Evolutionary conservation across 1,284 basidiomycete species (phyloP), one percentile per base, ranked within the genome.

Genomic region (Takashimella tepidaria): DNA sequence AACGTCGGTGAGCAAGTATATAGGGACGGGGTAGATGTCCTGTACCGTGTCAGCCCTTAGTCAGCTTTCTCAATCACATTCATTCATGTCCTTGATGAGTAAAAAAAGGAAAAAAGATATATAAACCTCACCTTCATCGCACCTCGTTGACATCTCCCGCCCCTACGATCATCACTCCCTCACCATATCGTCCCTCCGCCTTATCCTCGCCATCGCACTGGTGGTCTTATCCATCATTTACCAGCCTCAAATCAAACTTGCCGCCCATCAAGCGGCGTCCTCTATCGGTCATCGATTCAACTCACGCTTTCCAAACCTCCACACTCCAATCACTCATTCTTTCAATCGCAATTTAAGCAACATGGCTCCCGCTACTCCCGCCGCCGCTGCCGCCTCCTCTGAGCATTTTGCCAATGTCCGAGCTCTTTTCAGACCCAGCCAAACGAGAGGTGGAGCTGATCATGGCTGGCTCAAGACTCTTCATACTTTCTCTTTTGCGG

Each of bases 381-480:
- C 48, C 25, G 5, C 48, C 25, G 31, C 31, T 37, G 31, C 31
- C 31, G 31, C 31, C 16, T 8, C 10, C 10, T 8, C 31, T 8
- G 31, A 37, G 16, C 31, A 37, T 16, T 37, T 37, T 37, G 31
- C 31, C 31, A 37, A 37, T 16, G 16, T 37, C 31, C 31, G 31
- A 8, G 31, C 31, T 16, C 31, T 37, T 16, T 67, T 49, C 57
- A 82, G 87, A 57, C 80, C 70, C 53, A 88, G 83, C 63, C 67
- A 83, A 53, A 82, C 86, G 46, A 81, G 91, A 42, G 90, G 89
- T 6, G 76, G 86, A 51, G 87, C 87, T 12, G 83, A 95, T 70
- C 90, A 92, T 64, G 78, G 84, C 21, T 97, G 92, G 92, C 79
- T 97, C 47, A 92, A 92, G 78, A 85, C 86, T 1, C 89, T 89